These are phyloP conservation scores for Malassezia psittaci DNA, from an alignment of 1,284 basidiomycete species.

Conservation along the genomic window DNA sequence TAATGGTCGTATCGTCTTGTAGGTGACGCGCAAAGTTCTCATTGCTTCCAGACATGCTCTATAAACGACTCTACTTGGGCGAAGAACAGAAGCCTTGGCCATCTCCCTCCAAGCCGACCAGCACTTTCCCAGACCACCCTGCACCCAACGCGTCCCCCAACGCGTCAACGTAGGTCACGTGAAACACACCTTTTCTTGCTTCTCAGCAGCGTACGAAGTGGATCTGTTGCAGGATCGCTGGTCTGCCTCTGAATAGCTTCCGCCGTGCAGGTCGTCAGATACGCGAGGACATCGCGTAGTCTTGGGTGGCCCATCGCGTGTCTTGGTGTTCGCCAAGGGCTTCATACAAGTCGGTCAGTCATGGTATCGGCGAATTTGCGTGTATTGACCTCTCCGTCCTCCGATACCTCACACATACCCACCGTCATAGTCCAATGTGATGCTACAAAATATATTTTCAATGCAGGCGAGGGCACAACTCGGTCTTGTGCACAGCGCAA, in stretches of 20 bases:
- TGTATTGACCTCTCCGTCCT: constrained; percentile 35
- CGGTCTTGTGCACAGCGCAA: constrained; percentile 62
- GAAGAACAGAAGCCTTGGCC: constrained; percentile 33
- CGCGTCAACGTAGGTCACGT: background rate
- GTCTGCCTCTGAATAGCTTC: no score
- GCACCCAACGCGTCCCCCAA: no score
- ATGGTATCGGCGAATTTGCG: constrained; percentile 17
- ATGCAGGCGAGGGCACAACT: constrained; percentile 69
- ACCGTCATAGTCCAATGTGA: constrained; percentile 65
- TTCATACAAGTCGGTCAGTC: background rate
- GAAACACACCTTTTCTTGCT: background rate
- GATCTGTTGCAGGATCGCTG: no score
- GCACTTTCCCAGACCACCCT: no score
- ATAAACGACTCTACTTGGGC: constrained; percentile 37
- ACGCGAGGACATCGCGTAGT: no score
- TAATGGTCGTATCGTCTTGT: constrained; percentile 16
- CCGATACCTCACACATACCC: constrained; percentile 63
- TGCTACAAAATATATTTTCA: constrained; percentile 71
- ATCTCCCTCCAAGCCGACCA: background rate
- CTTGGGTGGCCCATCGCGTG: background rate
- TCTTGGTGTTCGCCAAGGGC: background rate
- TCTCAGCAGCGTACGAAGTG: no score
- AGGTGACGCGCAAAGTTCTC: background rate
- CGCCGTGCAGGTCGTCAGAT: no score
- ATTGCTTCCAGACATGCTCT: constrained; percentile 23